Conservation (phyloP, 208 protist species). For the Leptomonas pyrrhocoris region DNA sequence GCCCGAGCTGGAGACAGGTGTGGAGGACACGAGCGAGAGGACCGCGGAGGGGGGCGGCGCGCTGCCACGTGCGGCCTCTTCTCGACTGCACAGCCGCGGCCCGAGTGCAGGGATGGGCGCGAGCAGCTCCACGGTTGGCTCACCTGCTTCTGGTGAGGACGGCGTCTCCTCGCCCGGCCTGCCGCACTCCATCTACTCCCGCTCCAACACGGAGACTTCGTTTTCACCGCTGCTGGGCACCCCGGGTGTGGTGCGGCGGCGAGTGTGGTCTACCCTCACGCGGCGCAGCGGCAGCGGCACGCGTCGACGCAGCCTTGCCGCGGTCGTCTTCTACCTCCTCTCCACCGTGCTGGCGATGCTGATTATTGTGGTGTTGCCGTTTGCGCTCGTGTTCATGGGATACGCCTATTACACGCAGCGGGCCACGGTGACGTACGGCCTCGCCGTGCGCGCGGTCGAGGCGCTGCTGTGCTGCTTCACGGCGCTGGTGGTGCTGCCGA, state of each 20-base stretch:
- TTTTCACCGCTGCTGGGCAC: constrained; percentile 25
- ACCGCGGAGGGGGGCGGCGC: no score
- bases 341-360: constrained; percentile 49
- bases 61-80: not conserved
- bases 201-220: constrained; percentile 10
- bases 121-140: not conserved
- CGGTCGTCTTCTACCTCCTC: constrained; percentile 25
- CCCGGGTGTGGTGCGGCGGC: constrained; percentile 8
- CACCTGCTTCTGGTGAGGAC: not conserved
- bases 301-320: constrained; percentile 15
- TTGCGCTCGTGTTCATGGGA: constrained; percentile 45
- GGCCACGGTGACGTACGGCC: constrained; percentile 28
- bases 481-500: constrained; percentile 50
- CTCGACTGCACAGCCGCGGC: not conserved
- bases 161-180: constrained; percentile 7
- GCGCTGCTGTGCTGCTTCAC: constrained; percentile 45
- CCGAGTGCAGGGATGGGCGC: not conserved
- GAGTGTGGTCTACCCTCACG: not conserved
- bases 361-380: constrained; percentile 46
- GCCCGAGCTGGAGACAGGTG: constrained; percentile 4
- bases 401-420: constrained; percentile 49
- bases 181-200: constrained; percentile 25
- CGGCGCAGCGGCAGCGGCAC: constrained; percentile 4
- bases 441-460: constrained; percentile 38
- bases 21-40: not conserved